Percentiles rank a stretch among this genome's conserved stretches.
phyloP scores from a whole-genome alignment of 306 rosid species.

The Vicia faba region DNA sequence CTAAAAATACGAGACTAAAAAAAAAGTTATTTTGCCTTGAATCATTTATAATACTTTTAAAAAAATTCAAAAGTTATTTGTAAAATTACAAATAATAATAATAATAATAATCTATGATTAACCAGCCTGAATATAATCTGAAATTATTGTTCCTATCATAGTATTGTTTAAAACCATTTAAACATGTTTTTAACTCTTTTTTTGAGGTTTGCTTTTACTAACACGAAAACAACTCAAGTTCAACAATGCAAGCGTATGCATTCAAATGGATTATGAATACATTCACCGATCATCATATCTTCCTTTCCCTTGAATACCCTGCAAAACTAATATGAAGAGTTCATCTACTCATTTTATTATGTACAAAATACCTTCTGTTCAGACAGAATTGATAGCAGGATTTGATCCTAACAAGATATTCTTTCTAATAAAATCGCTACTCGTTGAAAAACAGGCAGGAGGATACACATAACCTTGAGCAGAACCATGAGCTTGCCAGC shows the following conservation, averaged over 20 bases:
- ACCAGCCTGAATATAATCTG: too few relatives aligned
- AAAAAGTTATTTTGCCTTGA: too few relatives aligned
- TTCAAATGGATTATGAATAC: slow-evolving; percentile 5
- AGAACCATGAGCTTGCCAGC: slow-evolving; percentile 83
- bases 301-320: not conserved
- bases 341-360: not conserved
- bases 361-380: slow-evolving; percentile 11
- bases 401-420: slow-evolving; percentile 38
- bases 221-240: not conserved
- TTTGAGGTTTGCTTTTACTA: too few relatives aligned
- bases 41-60: too few relatives aligned
- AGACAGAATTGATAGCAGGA: slow-evolving; percentile 42
- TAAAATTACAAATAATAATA: too few relatives aligned
- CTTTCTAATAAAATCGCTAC: slow-evolving; percentile 45
- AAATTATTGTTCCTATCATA: too few relatives aligned
- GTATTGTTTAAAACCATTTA: not conserved
- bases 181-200: too few relatives aligned
- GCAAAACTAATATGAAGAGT: slow-evolving; percentile 13
- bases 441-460: slow-evolving; percentile 52
- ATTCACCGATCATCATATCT: slow-evolving; percentile 14
- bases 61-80: too few relatives aligned
- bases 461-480: slow-evolving; percentile 61
- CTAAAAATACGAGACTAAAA: too few relatives aligned
- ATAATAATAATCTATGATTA: too few relatives aligned
- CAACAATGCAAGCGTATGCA: not conserved